phyloP scores from a whole-genome alignment of 768 basidiomycete species.

The Butyriboletus loyo region DNA sequence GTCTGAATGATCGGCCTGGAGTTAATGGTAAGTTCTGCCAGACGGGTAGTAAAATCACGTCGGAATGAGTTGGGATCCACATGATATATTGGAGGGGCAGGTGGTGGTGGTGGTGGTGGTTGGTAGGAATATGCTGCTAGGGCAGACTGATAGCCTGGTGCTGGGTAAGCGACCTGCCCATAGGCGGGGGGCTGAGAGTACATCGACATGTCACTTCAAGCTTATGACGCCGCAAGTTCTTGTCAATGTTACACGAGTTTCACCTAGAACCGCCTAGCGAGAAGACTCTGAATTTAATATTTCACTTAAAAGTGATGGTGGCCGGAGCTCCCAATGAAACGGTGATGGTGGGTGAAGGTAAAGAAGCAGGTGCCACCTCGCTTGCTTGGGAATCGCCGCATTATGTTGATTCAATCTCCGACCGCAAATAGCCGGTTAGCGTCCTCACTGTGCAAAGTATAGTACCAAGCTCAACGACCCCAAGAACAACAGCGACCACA shows the following conservation, averaged over 20 bases:
- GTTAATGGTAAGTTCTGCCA: conserved; percentile 86
- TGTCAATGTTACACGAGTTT: conserved; percentile 32
- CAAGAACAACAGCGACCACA: conserved; percentile 26
- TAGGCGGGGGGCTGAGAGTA: conserved; percentile 61
- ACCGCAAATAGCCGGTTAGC: conserved; percentile 26
- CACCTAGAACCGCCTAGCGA: conserved; percentile 31
- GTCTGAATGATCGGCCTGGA: conserved; percentile 92
- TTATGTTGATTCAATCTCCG: conserved; percentile 36
- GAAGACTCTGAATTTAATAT: conserved; percentile 40
- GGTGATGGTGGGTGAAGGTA: conserved; percentile 47
- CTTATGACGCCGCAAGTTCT: conserved; percentile 34
- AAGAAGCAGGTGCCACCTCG: conserved; percentile 31
- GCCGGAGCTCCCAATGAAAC: conserved; percentile 35
- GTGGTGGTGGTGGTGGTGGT: conserved; percentile 42
- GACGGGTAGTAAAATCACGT: conserved; percentile 70
- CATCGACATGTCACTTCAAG: conserved; percentile 52
- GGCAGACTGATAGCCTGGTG: conserved; percentile 45
- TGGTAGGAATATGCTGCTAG: conserved; percentile 47
- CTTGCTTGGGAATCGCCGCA: conserved; percentile 25
- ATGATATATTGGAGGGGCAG: conserved; percentile 41
- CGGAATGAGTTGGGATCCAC: conserved; percentile 72
- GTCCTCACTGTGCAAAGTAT: conserved; percentile 2
- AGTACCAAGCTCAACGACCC: conserved; percentile 18
- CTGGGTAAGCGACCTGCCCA: conserved; percentile 53
- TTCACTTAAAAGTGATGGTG: conserved; percentile 50